Evolutionary conservation across 202 grass and related monocot species (phyloP), one percentile per base, ranked within the genome.

Genomic region (Digitaria exilis): DNA sequence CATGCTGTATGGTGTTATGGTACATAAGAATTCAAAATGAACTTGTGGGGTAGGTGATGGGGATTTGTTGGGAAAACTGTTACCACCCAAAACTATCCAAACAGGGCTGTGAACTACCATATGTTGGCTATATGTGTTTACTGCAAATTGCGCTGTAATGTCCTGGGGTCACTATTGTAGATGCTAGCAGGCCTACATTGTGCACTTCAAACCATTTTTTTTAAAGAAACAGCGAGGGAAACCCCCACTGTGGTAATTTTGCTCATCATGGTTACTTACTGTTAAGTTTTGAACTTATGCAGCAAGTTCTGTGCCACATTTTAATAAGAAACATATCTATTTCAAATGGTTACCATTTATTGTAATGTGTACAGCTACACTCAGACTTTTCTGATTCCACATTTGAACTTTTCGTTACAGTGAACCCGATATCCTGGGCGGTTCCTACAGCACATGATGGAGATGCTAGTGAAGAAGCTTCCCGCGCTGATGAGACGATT

Each of bases 351-450:
- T 62, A 64, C 8, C 26, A 21, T 69, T 59, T 84, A 50, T 25
- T 25, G 30, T 17, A 42, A 16, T 84, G 41, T 74, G 29, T 74
- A 48, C 60, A 34, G 31, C 43, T 56, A 34, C 15, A 29, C 44
- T 39, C 35, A 49, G 56, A 60, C 43, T 45, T 64, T 39, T 71
- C 84, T 78, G 31, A 45, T 83, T 45, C 34, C 74, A 69, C 51
- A 79, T 80, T 2, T 63, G 14, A 44, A 49, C 13, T 43, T 78
- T 75, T 37, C 5, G 0, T 63, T 87, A 32, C 80, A 90, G 88
- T 55, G 76, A 80, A 25, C 76, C 84, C 88, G 35, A 76, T 90
- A 87, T 34, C 88, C 17, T 90, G 88, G 88, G 88, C 84, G 29
- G 84, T 55, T 43, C 79, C 88, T 62, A 37, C 37, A 28, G 13